A percentile compares a stretch with the other conserved stretches of the same genome.
Conservation (phyloP, 352 stramenopile species). For the Pythium dissimile region DNA sequence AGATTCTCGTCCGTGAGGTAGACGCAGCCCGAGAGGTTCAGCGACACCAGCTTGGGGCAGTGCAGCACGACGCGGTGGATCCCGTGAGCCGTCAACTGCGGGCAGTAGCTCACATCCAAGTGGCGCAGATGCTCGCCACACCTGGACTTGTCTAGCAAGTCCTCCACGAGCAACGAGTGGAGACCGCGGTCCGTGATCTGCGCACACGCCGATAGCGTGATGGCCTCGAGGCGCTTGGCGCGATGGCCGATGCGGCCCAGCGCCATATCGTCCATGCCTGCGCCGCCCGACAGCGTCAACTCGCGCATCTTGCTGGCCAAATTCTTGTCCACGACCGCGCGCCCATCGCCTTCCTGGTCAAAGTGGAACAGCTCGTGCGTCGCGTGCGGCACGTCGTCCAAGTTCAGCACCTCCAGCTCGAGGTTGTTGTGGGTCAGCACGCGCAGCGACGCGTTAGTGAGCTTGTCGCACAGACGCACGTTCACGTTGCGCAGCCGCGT, state of each 20-base stretch:
- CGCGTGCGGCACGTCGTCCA: slow-evolving; percentile 76
- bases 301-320: slow-evolving; percentile 55
- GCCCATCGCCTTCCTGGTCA: slow-evolving; percentile 78
- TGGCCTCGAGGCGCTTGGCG: slow-evolving; percentile 38
- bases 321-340: slow-evolving; percentile 74
- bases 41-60: slow-evolving; percentile 55
- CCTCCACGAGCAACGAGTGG: slow-evolving; percentile 39
- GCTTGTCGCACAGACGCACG: slow-evolving; percentile 71
- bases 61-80: slow-evolving; percentile 56
- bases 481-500: slow-evolving; percentile 69
- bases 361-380: slow-evolving; percentile 83
- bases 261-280: slow-evolving; percentile 62
- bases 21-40: slow-evolving; percentile 83
- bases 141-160: slow-evolving; percentile 62
- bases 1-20: slow-evolving; percentile 67
- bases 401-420: slow-evolving; percentile 66
- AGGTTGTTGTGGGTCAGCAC: slow-evolving; percentile 83
- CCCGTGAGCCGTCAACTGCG: slow-evolving; percentile 45
- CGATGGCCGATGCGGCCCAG: slow-evolving; percentile 68
- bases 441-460: slow-evolving; percentile 73
- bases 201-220: slow-evolving; percentile 56
- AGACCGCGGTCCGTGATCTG: slow-evolving; percentile 69
- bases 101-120: slow-evolving; percentile 83
- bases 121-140: slow-evolving; percentile 40
- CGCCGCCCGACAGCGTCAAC: slow-evolving; percentile 71